A percentile compares a stretch with the other conserved stretches of the same genome.
phyloP scores from a whole-genome alignment of 257 asterid genomes.

The Prunella vulgaris region DNA sequence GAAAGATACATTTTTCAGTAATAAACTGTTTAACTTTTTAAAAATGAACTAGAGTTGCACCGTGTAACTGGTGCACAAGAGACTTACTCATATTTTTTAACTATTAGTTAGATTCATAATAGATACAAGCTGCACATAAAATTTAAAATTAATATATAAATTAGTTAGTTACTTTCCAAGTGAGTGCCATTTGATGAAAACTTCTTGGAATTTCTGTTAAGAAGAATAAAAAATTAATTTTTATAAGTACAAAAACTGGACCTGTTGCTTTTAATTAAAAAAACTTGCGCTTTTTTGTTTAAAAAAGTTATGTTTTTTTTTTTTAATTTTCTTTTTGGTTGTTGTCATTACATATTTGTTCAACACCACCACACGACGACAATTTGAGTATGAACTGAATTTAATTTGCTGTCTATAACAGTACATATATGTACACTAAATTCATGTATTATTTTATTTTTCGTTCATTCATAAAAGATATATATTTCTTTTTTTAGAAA shows the following conservation, averaged over 20 bases:
- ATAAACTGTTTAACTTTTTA: no score
- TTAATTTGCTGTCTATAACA: background rate
- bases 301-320: no score
- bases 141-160: background rate
- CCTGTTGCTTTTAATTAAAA: background rate
- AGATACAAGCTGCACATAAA: background rate
- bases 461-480: no score
- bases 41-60: no score
- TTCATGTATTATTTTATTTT: no score
- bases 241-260: background rate
- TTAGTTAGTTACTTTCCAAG: background rate
- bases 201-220: slow-evolving; percentile 11
- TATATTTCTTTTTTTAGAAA: no score
- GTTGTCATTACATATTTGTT: background rate
- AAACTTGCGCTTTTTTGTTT: no score
- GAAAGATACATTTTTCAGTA: no score
- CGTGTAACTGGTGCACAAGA: no score
- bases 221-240: slow-evolving; percentile 10
- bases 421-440: background rate
- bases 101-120: background rate
- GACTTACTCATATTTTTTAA: background rate
- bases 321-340: background rate
- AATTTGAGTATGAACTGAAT: background rate
- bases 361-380: background rate
- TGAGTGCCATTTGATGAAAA: slow-evolving; percentile 14